Percentiles rank a stretch among this genome's conserved stretches.
These are phyloP conservation scores for Aureobasidium vineae DNA, from an alignment of 2,329 filamentous ascomycete species.

Conservation along the genomic window DNA sequence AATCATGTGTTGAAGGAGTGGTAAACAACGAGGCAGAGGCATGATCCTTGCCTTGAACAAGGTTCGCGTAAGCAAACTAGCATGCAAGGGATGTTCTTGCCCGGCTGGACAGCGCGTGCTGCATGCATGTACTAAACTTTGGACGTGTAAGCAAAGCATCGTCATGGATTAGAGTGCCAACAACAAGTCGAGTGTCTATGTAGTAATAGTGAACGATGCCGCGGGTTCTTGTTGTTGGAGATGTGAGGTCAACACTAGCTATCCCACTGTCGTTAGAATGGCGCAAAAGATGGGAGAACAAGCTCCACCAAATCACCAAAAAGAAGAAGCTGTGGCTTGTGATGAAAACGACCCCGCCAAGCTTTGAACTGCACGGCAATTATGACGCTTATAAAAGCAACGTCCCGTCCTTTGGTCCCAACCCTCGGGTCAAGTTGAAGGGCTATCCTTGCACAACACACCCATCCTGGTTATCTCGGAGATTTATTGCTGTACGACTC, in stretches of 20 bases:
- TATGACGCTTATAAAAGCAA: constrained; percentile 19
- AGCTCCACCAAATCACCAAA: constrained; percentile 6
- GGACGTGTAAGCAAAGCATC: not conserved
- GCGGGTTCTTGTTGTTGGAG: not conserved
- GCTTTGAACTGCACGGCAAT: not conserved
- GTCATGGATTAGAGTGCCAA: constrained; percentile 4
- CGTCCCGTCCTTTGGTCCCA: constrained; percentile 5
- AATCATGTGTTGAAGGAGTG: not conserved
- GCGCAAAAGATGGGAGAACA: not conserved
- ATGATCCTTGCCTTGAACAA: constrained; percentile 13
- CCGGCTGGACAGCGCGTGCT: constrained; percentile 4
- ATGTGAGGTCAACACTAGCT: not conserved
- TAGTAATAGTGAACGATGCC: not conserved
- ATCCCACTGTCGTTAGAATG: not conserved
- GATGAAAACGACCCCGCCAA: not conserved
- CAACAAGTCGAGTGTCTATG: not conserved
- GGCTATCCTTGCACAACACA: constrained; percentile 16
- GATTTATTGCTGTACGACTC: constrained; percentile 16
- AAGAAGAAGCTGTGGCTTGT: constrained; percentile 7
- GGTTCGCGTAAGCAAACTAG: constrained; percentile 6
- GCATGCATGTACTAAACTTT: constrained; percentile 11
- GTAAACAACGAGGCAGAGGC: constrained; percentile 7
- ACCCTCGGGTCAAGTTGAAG: constrained; percentile 12
- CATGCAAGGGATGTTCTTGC: constrained; percentile 21
- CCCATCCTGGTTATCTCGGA: constrained; percentile 1